A percentile compares a stretch with the other conserved stretches of the same genome.
These are phyloP conservation scores for Neonectria sp. DNA, from an alignment of 2,329 filamentous ascomycete genomes.

Conservation along the genomic window DNA sequence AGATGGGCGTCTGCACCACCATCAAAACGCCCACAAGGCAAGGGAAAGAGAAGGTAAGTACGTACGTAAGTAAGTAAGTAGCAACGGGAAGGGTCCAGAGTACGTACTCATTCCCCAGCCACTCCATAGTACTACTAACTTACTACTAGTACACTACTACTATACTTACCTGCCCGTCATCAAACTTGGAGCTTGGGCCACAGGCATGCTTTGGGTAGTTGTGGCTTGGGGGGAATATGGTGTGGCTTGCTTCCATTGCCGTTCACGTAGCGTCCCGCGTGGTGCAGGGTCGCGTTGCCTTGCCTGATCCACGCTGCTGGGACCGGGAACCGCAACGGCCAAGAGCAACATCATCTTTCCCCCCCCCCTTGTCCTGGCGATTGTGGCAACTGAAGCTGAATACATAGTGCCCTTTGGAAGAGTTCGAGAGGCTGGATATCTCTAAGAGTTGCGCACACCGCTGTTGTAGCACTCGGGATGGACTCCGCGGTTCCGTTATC, in stretches of 20 bases:
- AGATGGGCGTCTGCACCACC: constrained; percentile 18
- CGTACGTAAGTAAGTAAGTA: too few relatives aligned
- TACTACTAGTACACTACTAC: background rate
- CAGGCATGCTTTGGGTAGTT: background rate
- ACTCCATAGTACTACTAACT: background rate
- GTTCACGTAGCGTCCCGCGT: background rate
- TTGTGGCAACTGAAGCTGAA: background rate
- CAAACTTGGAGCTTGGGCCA: constrained; percentile 38
- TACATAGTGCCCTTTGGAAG: background rate
- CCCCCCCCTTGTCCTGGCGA: constrained; percentile 18
- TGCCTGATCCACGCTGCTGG: background rate
- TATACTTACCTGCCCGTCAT: too few relatives aligned
- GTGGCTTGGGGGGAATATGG: background rate
- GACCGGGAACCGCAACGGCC: constrained; percentile 6
- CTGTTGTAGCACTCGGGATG: constrained; percentile 3
- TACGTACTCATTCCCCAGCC: constrained; percentile 1
- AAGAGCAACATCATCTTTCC: background rate
- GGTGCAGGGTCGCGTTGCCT: background rate
- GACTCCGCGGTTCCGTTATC: background rate
- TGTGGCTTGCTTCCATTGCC: background rate
- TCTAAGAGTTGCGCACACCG: background rate
- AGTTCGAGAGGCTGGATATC: background rate
- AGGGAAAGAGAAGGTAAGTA: constrained; percentile 4
- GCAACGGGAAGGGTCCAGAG: background rate
- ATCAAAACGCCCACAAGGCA: constrained; percentile 4